Conservation (phyloP, 73 alveolate species). For the Breviolum minutum region DNA sequence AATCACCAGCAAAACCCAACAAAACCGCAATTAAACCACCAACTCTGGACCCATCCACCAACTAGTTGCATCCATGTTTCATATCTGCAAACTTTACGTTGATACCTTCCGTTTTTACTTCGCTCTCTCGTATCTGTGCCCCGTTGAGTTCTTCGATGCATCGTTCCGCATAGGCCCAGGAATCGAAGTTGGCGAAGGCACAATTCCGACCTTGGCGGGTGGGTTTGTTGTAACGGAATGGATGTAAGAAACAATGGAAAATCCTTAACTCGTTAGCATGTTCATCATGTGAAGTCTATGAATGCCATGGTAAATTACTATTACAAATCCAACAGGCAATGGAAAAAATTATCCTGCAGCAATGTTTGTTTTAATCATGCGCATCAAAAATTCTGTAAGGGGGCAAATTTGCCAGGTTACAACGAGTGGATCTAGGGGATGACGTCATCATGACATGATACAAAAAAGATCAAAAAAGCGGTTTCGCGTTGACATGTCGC, state of each 20-base stretch:
- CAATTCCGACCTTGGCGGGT: constrained; percentile 70
- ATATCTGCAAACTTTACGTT: constrained; percentile 71
- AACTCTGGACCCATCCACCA: neutral
- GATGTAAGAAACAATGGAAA: neutral
- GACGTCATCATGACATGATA: too few relatives aligned
- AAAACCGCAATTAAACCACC: neutral
- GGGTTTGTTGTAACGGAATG: neutral
- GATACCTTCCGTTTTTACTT: constrained; percentile 11
- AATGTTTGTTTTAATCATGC: too few relatives aligned
- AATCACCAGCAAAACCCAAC: too few relatives aligned
- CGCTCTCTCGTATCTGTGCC: constrained; percentile 32
- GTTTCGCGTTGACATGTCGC: too few relatives aligned
- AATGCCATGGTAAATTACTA: neutral
- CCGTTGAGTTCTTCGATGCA: constrained; percentile 62
- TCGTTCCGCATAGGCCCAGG: constrained; percentile 65
- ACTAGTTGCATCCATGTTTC: neutral
- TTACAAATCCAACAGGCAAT: too few relatives aligned
- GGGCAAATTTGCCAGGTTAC: too few relatives aligned
- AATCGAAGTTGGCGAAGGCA: constrained; percentile 62
- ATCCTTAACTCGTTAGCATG: neutral
- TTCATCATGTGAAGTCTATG: neutral
- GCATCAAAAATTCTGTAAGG: too few relatives aligned
- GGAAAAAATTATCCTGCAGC: too few relatives aligned
- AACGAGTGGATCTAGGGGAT: too few relatives aligned
- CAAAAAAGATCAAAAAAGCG: too few relatives aligned